Evolutionary conservation across 805 yeast species (phyloP), one percentile per base, ranked within the genome.

Genomic region (Zygotorulaspora chibaensis): DNA sequence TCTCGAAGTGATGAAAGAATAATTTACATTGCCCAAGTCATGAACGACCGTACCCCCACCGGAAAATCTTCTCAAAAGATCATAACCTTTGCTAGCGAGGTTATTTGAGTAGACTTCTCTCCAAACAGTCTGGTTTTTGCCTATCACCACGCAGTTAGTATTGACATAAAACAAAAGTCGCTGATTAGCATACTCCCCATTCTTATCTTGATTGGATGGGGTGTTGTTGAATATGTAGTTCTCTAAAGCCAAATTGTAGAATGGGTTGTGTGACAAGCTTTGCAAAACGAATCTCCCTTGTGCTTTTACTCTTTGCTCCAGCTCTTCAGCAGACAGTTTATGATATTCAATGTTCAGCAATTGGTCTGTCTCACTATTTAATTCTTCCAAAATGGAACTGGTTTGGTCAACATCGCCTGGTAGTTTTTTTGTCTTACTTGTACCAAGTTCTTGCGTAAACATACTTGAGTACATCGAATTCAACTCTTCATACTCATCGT

Each of bases 1-100:
- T 50, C 86, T 76, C 2, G 86, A 72, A 8, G 86, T 80, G 70
- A 91, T 80, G 57, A 78, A 88, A 3, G 95, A 83, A 65, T 83
- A 93, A 60, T 93, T 93, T 15, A 83, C 80, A 57, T 93, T 93
- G 0, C 97, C 96, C 4, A 73, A 53, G 64, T 91, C 99, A 62
- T 93, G 99, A 9, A 89, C 96, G 1, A 93, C 99, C 0, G 97
- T 81, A 0, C 99, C 99, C 1, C 99, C 99, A 0, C 99, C 99
- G 8, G 93, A 83, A 39, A 76, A 70, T 45, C 99, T 71, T 54
- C 99, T 71, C 5, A 93, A 61, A 7, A 90, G 59, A 0, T 95
- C 91, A 20, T 87, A 73, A 2, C 69, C 69, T 3, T 76, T 62
- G 0, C 69, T 53, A 3, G 73, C 67, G 4, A 86, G 67, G 11